These are phyloP conservation scores for Trifolium pratense DNA, from an alignment of 306 rosid species.

Conservation along the genomic window DNA sequence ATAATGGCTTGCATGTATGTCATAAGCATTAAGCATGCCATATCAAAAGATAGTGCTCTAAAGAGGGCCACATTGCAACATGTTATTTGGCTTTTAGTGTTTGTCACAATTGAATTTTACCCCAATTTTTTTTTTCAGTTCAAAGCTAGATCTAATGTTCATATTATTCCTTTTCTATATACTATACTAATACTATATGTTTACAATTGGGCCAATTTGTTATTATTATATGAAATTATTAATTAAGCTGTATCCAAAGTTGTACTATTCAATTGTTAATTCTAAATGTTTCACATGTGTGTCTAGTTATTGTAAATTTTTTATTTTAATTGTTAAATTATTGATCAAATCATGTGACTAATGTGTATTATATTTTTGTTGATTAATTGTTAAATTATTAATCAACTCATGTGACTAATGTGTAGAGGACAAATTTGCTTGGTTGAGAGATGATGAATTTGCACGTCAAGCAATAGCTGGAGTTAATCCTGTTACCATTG, in stretches of 20 bases:
- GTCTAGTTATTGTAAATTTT: conserved; percentile 11
- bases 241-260: neutral
- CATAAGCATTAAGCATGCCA: neutral
- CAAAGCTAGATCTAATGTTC: conserved; percentile 18
- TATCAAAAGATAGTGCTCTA: neutral
- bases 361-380: conserved; percentile 51
- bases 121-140: neutral
- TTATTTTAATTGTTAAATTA: conserved; percentile 2
- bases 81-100: conserved; percentile 34
- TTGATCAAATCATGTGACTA: neutral
- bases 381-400: conserved; percentile 6
- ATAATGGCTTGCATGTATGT: neutral
- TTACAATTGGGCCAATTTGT: neutral
- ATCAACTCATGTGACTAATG: neutral
- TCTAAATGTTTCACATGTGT: conserved; percentile 42
- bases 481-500: conserved; percentile 80
- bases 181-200: neutral
- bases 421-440: conserved; percentile 91
- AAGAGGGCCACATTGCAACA: conserved; percentile 29
- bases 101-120: conserved; percentile 19
- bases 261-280: conserved; percentile 6
- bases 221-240: neutral
- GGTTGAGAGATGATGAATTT: conserved; percentile 97
- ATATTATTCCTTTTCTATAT: neutral
- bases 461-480: conserved; percentile 94